Base-by-base conservation (phyloP, 768 basidiomycete genomes). In the Lactifluus volemus region DNA sequence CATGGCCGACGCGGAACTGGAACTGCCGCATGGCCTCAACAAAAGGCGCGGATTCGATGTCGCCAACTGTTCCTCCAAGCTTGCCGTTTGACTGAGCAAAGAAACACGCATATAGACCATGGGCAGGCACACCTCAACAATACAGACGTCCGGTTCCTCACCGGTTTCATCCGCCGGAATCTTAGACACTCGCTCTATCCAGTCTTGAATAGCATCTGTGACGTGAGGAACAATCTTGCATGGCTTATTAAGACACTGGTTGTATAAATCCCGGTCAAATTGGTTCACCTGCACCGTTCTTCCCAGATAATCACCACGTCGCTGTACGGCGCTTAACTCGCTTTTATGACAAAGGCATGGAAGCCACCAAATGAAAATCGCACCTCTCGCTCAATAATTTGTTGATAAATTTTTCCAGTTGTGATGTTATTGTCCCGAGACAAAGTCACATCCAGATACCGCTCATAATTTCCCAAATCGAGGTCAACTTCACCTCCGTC, bases 1-100 rank as follows among this genome's bases (percentile, higher is more conserved):
- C 91, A 70, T 89, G 83, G 17, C 96, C 95, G 21, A 98, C 95
- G 58, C 96, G 87, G 79, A 98, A 98, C 71, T 99, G 96, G 80
- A 99, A 99, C 73, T 99, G 96, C n/a, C 96, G 86, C 89, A 99
- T 94, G 0, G 96, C 96, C 73, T 99, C 96, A 49, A 99, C 80
- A 73, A 99, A 99, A 2, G 96, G 96, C 3, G 95, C 95, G 6
- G 93, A 97, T 69, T 99, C 96, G 71, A 99, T 99, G 69, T 99
- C 96, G 49, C 96, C 96, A 15, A 99, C 96, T 0, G 96, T 99
- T 21, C 96, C 96, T 58, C 96, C 96, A 63, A 99, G 88, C 92
- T 95, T 41, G 4, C 30, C 36, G 48, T 7, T 3, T 17, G 4
- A n/a, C 9, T 57, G 15, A 57, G 50, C n/a, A 47, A 38, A 45